These are phyloP conservation scores for Cucumis sativus DNA, from an alignment of 306 rosid species.

Conservation along the genomic window Cucumber_9930_V3 NC_026656.2:13823501-13824000, in stretches of 20 bases:
- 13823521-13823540: not conserved
- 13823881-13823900: not conserved
- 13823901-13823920: not conserved
- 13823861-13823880: not conserved
- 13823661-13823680: not conserved
- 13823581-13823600: not conserved
- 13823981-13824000: conserved; percentile 19
- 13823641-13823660: not conserved
- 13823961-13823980: conserved; percentile 4
- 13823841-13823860: not conserved
- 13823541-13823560: not conserved
- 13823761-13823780: conserved; percentile 27
- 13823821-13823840: conserved; percentile 28
- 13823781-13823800: conserved; percentile 24
- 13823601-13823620: not conserved
- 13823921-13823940: not conserved
- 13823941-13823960: not conserved
- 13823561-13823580: not conserved
- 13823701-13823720: conserved; percentile 9
- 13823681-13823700: not conserved
- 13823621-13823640: not conserved
- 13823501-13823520: not conserved
- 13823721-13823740: conserved; percentile 14
- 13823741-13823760: conserved; percentile 18
- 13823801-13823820: conserved; percentile 23